Percentiles rank a stretch among this genome's conserved stretches.
These are phyloP conservation scores for Porodaedalea pini DNA, from an alignment of 1,284 basidiomycete genomes.

Conservation along the genomic window DNA sequence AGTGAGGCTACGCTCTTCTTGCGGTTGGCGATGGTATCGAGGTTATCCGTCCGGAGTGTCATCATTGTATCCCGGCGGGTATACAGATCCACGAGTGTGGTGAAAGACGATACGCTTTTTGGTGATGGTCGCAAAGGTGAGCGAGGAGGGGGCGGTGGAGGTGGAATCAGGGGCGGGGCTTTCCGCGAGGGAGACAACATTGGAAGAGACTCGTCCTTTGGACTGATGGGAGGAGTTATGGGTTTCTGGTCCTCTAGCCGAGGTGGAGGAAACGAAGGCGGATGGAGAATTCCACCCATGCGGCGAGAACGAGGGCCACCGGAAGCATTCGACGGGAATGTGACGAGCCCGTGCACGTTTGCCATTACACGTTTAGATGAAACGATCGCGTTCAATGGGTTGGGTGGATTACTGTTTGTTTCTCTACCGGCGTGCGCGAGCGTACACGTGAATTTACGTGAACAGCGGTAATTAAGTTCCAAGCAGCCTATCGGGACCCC, in stretches of 20 bases:
- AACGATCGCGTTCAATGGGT: constrained; percentile 6
- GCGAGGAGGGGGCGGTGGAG: constrained; percentile 19
- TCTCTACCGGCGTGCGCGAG: neutral
- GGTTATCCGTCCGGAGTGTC: constrained; percentile 3
- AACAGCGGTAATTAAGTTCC: constrained; percentile 15
- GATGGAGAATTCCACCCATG: constrained; percentile 18
- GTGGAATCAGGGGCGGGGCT: constrained; percentile 4
- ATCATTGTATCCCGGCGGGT: constrained; percentile 15
- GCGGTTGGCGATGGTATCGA: neutral
- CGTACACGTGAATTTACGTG: constrained; percentile 19
- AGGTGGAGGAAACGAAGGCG: constrained; percentile 14
- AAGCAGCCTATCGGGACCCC: constrained; percentile 4
- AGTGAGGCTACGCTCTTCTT: constrained; percentile 9
- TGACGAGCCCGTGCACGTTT: constrained; percentile 16
- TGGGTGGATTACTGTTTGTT: constrained; percentile 10
- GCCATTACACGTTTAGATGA: constrained; percentile 18
- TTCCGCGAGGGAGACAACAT: constrained; percentile 12
- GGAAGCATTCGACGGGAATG: constrained; percentile 12
- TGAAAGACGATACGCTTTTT: constrained; percentile 19
- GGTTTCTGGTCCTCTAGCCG: constrained; percentile 6
- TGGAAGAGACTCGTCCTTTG: constrained; percentile 12
- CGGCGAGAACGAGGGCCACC: constrained; percentile 20
- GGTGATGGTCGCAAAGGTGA: constrained; percentile 19
- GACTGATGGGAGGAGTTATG: constrained; percentile 18
- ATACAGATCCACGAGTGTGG: constrained; percentile 18